phyloP scores from a whole-genome alignment of 345 rosid species.

The Salix arbutifolia region DNA sequence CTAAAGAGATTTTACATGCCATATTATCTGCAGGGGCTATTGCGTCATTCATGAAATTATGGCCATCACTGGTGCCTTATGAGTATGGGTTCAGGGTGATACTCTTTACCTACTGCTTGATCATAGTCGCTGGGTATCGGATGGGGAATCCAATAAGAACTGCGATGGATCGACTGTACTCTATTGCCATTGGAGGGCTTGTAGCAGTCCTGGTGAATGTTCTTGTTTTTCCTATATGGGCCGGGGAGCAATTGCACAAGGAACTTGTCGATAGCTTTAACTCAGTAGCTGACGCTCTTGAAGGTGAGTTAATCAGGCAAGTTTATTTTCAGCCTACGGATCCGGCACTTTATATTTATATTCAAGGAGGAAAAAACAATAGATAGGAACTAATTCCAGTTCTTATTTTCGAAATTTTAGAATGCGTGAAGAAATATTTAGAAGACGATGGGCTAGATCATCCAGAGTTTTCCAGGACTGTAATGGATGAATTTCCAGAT shows the following conservation, averaged over 20 bases:
- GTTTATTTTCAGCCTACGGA: neutral
- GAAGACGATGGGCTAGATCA: constrained; percentile 44
- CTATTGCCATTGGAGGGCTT: constrained; percentile 58
- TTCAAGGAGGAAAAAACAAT: neutral
- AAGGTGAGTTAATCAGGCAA: constrained; percentile 33
- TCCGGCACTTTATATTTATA: neutral
- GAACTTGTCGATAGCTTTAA: constrained; percentile 49
- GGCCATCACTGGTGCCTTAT: constrained; percentile 62
- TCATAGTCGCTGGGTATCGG: constrained; percentile 56
- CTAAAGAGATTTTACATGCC: neutral
- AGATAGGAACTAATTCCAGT: constrained; percentile 1
- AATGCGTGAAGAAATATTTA: constrained; percentile 60
- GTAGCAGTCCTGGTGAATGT: constrained; percentile 65
- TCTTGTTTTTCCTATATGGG: constrained; percentile 55
- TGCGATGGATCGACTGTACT: constrained; percentile 59
- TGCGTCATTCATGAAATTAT: constrained; percentile 59
- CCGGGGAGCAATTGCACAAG: constrained; percentile 56
- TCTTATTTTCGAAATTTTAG: constrained; percentile 23
- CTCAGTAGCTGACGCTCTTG: constrained; percentile 54
- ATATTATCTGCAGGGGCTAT: constrained; percentile 36
- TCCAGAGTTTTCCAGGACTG: constrained; percentile 51
- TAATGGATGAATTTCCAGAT: constrained; percentile 60
- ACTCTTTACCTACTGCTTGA: constrained; percentile 62
- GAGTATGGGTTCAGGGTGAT: constrained; percentile 63
- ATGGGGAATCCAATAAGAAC: constrained; percentile 59